Base-by-base conservation (phyloP, 164 flowering plant species). In the Paratinospora sagittata region DNA sequence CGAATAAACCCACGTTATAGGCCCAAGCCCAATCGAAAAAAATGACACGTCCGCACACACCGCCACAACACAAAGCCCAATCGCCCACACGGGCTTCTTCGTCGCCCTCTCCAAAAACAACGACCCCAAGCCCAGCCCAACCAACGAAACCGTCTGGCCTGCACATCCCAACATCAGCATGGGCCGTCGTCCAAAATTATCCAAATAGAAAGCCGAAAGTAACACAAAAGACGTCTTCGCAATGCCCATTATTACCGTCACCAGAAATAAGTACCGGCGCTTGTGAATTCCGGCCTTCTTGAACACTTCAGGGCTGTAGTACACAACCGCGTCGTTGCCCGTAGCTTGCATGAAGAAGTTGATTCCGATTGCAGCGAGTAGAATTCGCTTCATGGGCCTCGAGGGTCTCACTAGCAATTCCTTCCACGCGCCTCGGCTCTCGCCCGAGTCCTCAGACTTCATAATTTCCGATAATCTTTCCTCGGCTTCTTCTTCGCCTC, bases 311-410 rank as follows among this genome's bases (percentile, higher is more conserved):
- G 96, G 96, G 33, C 82, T 76, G 82, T 93, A 93, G 64, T 88
- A 90, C 0, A 93, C 76, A 6, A 93, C 98, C 0, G 97, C 97
- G 52, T 90, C 97, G 65, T 87, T 91, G 1, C 98, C 98, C 0
- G 96, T 86, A 0, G 97, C 97, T 72, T 91, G 98, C 97, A 88
- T 87, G 85, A 93, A 93, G 84, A 93, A 90, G 71, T 90, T 88
- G 27, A 94, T 80, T 0, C 97, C 98, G 0, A 94, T 78, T 0
- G 96, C 92, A 0, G 92, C 89, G 0, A 88, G 8, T 0, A 94
- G 84, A 23, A 90, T 85, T 57, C 90, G 80, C 2, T 86, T 81
- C 5, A 88, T 57, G 0, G 91, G 80, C 26, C 10, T 47, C 0
- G 96, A 67, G 0, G 97, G 96, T 12, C 33, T 69, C 7, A 79